Base-by-base conservation (phyloP, 352 stramenopile species). In the Globisporangium cystogenes region DNA sequence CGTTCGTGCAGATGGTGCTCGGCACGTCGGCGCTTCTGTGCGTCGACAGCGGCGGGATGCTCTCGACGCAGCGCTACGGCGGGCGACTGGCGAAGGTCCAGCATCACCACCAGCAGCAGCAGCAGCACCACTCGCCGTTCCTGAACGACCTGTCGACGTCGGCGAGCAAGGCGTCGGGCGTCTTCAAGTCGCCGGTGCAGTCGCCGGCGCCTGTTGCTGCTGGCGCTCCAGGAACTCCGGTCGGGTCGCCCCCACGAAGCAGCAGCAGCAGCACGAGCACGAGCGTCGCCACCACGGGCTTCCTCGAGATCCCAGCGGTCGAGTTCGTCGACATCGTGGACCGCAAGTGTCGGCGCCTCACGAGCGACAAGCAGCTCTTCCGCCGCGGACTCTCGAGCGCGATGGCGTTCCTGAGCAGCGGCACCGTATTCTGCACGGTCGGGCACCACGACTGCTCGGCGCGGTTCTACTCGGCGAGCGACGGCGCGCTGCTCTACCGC, bases 391-490 rank as follows among this genome's bases (percentile, higher is more conserved):
- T 70, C 48, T 62, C 64, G 3, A 60, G 57, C 27, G 48, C 24
- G 10, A 46, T 90, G 12, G 69, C 69, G 29, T 82, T 89, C 57
- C 48, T 92, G 37, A 74, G 85, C 52, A 49, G 40, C 1, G 76
- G 80, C 0, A 64, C 79, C 24, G 62, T 87, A 29, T 65, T 85
- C 26, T 89, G 77, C 51, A 83, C 81, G 1, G 74, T 82, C 1
- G 82, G 78, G 0, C 72, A 92, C 55, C 70, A 89, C 59, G 82
- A 92, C 29, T 90, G 79, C 29, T 91, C 82, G 0, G 82, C 80
- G 23, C 74, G 79, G 14, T 90, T 92, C 57, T 80, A 89, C 57
- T 86, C 80, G 0, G 70, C 76, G 37, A 79, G 48, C 2, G 84
- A 94, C 37, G 84, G 84, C 8, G 67, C 80, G 18, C 57, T 93